phyloP scores from a whole-genome alignment of 2,329 filamentous ascomycete genomes.

The Coniochaeta hoffmannii region DNA sequence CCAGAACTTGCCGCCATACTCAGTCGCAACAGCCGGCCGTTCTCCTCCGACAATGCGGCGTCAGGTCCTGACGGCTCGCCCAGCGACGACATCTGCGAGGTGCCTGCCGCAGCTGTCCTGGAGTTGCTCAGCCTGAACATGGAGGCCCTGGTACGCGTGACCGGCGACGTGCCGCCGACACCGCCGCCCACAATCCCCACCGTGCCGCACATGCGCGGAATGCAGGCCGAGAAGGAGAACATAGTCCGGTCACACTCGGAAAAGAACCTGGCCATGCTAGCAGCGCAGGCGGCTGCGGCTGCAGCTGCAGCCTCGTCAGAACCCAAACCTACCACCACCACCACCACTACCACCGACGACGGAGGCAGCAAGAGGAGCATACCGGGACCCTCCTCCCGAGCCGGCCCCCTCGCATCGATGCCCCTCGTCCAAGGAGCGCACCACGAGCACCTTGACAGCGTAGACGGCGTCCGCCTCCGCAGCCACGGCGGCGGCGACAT shows the following conservation, averaged over 20 bases:
- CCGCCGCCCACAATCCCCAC: slow-evolving; percentile 58
- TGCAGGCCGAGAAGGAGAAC: slow-evolving; percentile 55
- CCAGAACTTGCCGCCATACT: slow-evolving; percentile 18
- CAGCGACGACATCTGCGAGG: slow-evolving; percentile 60
- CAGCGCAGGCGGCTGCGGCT: neutral
- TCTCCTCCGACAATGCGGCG: slow-evolving; percentile 11
- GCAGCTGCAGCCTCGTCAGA: slow-evolving; percentile 22
- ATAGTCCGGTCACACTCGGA: slow-evolving; percentile 52
- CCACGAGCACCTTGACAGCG: neutral
- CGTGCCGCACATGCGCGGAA: slow-evolving; percentile 57
- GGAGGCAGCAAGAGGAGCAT: neutral
- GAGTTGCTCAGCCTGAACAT: slow-evolving; percentile 68
- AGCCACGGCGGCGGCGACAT: neutral
- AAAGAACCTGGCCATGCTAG: slow-evolving; percentile 39
- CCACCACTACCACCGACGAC: no score
- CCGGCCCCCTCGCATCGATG: slow-evolving; percentile 1
- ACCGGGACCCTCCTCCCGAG: neutral
- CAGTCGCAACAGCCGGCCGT: slow-evolving; percentile 4
- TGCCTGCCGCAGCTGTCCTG: slow-evolving; percentile 68
- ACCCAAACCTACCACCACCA: no score
- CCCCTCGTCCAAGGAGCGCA: neutral
- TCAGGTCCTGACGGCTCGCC: slow-evolving; percentile 23
- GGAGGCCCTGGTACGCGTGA: slow-evolving; percentile 63
- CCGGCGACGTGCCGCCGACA: slow-evolving; percentile 75
- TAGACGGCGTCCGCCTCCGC: slow-evolving; percentile 6